These are phyloP conservation scores for Catunica adiposa DNA, from an alignment of 2,329 filamentous ascomycete species.

Conservation along the genomic window DNA sequence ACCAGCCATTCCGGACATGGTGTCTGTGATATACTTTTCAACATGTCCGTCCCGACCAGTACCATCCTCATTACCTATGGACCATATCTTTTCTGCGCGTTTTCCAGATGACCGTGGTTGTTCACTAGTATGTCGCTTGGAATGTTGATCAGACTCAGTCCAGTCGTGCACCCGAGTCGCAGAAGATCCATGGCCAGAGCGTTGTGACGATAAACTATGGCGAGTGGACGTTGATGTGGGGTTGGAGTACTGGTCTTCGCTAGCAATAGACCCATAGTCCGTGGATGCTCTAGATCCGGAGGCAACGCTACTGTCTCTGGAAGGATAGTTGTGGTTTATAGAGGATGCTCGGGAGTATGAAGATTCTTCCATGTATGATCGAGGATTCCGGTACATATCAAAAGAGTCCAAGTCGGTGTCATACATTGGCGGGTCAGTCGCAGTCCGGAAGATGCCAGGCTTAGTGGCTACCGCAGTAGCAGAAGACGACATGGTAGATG, in stretches of 20 bases:
- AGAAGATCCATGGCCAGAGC: not conserved
- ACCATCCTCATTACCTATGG: conserved; percentile 36
- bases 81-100: conserved; percentile 44
- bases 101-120: conserved; percentile 15
- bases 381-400: conserved; percentile 8
- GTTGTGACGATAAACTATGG: not conserved
- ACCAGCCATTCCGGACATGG: conserved; percentile 42
- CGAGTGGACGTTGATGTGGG: not conserved
- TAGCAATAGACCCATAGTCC: conserved; percentile 5
- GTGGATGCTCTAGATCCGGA: conserved; percentile 1
- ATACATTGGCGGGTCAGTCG: conserved; percentile 25
- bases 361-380: not conserved
- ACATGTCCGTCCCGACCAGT: conserved; percentile 35
- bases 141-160: conserved; percentile 2
- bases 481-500: conserved; percentile 14
- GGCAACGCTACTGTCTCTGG: conserved; percentile 11
- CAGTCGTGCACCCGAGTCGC: not conserved
- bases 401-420: conserved; percentile 18
- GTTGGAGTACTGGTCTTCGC: not conserved
- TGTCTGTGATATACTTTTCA: conserved; percentile 47
- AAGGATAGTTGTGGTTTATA: conserved; percentile 4
- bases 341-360: conserved; percentile 6
- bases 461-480: conserved; percentile 6
- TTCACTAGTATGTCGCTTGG: conserved; percentile 1
- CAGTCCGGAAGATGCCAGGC: conserved; percentile 23